phyloP scores from a whole-genome alignment of 805 yeast genomes.

The Peterozyma xylosa region DNA sequence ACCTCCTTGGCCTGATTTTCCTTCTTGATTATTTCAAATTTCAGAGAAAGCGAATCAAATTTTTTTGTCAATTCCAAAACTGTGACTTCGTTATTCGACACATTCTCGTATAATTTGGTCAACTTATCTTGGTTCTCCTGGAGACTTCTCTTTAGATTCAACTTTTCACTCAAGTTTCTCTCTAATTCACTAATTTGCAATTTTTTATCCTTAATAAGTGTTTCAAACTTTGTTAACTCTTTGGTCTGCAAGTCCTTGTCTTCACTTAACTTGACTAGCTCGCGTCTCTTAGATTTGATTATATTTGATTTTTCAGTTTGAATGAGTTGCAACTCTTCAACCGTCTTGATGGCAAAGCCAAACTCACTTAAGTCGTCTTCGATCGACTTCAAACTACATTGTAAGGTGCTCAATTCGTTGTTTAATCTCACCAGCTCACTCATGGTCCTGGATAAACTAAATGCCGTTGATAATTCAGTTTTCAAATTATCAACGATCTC shows the following conservation, averaged over 20 bases:
- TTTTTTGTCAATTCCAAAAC: background rate
- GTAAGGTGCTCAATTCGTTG: slow-evolving; percentile 5
- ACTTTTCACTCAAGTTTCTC: slow-evolving; percentile 38
- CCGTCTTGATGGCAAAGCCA: slow-evolving; percentile 19
- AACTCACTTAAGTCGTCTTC: slow-evolving; percentile 26
- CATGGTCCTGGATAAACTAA: background rate
- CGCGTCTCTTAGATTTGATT: slow-evolving; percentile 31
- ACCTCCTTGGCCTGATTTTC: background rate
- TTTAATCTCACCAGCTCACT: slow-evolving; percentile 1
- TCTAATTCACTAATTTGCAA: slow-evolving; percentile 47
- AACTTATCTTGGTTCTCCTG: background rate
- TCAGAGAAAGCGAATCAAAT: background rate
- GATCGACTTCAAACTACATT: slow-evolving; percentile 20
- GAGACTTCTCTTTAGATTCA: slow-evolving; percentile 29
- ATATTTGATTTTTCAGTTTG: slow-evolving; percentile 30
- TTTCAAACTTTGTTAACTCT: slow-evolving; percentile 38
- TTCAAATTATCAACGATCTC: slow-evolving; percentile 25
- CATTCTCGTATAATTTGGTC: background rate
- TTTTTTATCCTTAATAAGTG: slow-evolving; percentile 42
- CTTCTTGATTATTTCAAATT: background rate
- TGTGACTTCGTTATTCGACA: background rate
- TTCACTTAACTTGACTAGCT: slow-evolving; percentile 24
- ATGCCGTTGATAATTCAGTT: slow-evolving; percentile 1
- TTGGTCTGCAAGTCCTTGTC: slow-evolving; percentile 36
- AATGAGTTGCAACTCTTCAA: slow-evolving; percentile 37